Base-by-base conservation (phyloP, 139 green algal genomes). In the Coelastrella sp. region DNA sequence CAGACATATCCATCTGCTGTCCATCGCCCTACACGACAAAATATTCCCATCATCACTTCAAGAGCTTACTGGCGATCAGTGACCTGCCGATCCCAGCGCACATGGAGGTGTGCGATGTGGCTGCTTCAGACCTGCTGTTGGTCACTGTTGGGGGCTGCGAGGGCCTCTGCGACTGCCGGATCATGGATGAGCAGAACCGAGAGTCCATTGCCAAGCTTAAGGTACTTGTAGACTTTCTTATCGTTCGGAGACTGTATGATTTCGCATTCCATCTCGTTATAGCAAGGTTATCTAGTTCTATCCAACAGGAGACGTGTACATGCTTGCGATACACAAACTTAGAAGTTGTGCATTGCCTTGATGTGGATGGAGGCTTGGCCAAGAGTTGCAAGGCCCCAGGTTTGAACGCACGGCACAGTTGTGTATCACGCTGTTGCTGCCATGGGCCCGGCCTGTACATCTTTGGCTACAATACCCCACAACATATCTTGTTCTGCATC, bases 181-280 rank as follows among this genome's bases (percentile, higher is more conserved):
- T 99, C 98, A 89, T 95, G 93, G 25, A 99, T 97, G 7, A 99
- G 90, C 59, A 99, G 82, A 8, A 94, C 95, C 0, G 82, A 70
- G 7, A 99, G 63, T 0, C 96, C 96, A 88, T 99, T 99, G 7
- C 80, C 19, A 11, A 99, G 89, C 8, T 87, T 76, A 1, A 98
- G 15, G 1, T 93, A 87, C 1, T 93, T 92, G 78, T 98, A 99
- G 49, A 78, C 4, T 56, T 94, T 94, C 84, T 94, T 93, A 87
- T 99, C 97, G 15, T 95, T 91, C 0, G 95, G 94, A 4, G 94
- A 95, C 86, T 95, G 93, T 12, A 93, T 65, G 8, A 96, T 25
- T 4, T n/a, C 24, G 15, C 68, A 19, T 19, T 76, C 68, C 68
- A 76, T 76, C 63, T 49, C 35, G 35, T 49, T 1, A 49, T 49